These are phyloP conservation scores for Colletotrichum higginsianum DNA, from an alignment of 2,329 filamentous ascomycete genomes.

Conservation along the genomic window DNA sequence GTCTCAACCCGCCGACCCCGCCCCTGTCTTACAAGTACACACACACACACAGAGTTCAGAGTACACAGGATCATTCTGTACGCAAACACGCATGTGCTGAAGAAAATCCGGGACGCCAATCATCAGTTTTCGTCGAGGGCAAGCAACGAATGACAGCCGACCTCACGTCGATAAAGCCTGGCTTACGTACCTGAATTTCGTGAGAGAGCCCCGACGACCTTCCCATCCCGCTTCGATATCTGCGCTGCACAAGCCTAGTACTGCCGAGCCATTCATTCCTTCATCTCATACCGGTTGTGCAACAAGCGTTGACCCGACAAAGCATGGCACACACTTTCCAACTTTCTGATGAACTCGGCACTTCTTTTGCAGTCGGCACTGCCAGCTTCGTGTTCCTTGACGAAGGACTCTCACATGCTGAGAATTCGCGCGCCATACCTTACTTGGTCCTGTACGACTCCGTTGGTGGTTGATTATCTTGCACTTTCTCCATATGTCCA, in stretches of 20 bases:
- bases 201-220: constrained; percentile 42
- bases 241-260: constrained; percentile 9
- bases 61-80: not conserved
- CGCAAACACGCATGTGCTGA: not conserved
- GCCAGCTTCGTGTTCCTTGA: not conserved
- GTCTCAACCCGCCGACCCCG: constrained; percentile 2
- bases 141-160: constrained; percentile 43
- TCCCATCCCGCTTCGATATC: constrained; percentile 36
- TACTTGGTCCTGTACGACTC: not conserved
- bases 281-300: not conserved
- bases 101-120: constrained; percentile 10
- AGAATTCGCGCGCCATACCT: no score
- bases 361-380: not conserved
- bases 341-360: not conserved
- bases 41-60: no score
- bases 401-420: not conserved
- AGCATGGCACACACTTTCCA: not conserved
- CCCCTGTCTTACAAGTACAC: not conserved
- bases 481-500: not conserved
- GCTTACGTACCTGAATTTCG: constrained; percentile 57
- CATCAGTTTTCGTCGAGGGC: constrained; percentile 43
- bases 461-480: not conserved
- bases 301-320: not conserved
- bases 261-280: not conserved
- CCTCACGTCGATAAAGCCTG: constrained; percentile 29